Percentiles rank a stretch among this genome's conserved stretches.
Conservation (phyloP, 139 green algal genomes). For the Nannochloris sp. region DNA sequence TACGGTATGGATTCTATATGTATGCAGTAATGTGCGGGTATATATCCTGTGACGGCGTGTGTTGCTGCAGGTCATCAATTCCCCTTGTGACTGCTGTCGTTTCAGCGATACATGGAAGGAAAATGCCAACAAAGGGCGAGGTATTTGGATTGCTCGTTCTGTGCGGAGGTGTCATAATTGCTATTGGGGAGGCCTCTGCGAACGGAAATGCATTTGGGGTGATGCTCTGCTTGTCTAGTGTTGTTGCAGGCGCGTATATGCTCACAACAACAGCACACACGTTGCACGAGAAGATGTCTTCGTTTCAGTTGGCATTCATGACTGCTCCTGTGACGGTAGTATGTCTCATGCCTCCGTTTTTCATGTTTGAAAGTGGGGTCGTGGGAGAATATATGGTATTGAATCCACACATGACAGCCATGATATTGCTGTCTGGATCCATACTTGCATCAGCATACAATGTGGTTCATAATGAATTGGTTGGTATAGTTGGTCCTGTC, state of each 20-base stretch:
- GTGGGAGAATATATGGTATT: not conserved
- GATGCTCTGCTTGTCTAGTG: conserved; percentile 1
- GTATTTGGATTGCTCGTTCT: conserved; percentile 2
- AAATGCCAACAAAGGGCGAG: not conserved
- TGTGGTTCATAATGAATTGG: conserved; percentile 7
- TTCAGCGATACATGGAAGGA: not conserved
- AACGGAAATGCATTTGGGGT: conserved; percentile 1
- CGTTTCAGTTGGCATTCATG: conserved; percentile 10
- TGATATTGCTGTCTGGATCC: not conserved
- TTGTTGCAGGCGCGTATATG: conserved; percentile 2
- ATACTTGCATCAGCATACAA: conserved; percentile 3
- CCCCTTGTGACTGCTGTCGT: conserved; percentile 2
- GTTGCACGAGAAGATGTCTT: not conserved
- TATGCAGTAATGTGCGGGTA: not conserved
- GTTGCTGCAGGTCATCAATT: conserved; percentile 1
- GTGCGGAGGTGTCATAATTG: not conserved
- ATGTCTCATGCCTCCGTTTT: conserved; percentile 1
- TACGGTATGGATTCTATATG: not conserved
- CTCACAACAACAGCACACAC: not conserved
- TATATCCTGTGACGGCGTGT: not conserved
- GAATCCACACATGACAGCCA: not conserved
- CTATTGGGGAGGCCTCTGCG: conserved; percentile 5
- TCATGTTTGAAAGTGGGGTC: not conserved
- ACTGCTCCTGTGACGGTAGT: not conserved
- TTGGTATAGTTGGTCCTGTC: conserved; percentile 3